Evolutionary conservation across 305 asterid genomes (phyloP).

Genomic region (Solanum hybrid): DNA sequence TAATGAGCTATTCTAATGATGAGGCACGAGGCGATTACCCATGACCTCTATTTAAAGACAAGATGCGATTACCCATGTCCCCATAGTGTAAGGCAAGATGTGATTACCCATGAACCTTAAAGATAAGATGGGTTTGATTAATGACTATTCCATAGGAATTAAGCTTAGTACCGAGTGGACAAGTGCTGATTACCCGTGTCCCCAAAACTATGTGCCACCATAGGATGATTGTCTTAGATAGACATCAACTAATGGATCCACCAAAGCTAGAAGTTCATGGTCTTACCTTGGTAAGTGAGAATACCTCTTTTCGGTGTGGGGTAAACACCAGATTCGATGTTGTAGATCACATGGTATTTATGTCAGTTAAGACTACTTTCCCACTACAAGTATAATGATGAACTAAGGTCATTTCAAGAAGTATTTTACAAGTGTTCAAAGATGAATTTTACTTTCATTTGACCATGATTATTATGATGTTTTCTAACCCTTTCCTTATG

Average conservation of each 20-base stretch:
- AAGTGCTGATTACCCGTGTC: neutral
- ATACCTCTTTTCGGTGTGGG: neutral
- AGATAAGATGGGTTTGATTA: neutral
- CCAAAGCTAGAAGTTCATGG: neutral
- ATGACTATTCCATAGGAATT: neutral
- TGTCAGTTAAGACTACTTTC: neutral
- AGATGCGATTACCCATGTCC: neutral
- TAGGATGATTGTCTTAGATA: neutral
- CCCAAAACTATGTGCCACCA: neutral
- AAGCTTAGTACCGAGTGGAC: neutral
- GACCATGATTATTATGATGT: neutral
- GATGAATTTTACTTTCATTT: neutral
- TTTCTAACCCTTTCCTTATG: neutral
- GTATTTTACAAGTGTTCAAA: neutral
- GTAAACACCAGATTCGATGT: neutral
- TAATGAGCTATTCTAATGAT: neutral
- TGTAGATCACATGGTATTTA: neutral
- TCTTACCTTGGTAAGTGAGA: neutral
- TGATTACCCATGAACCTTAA: neutral
- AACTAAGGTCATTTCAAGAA: neutral
- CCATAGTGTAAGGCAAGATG: neutral
- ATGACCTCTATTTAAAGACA: neutral
- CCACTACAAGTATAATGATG: neutral
- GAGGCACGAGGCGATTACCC: neutral
- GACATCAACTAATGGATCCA: neutral